A percentile compares a stretch with the other conserved stretches of the same genome.
phyloP scores from a whole-genome alignment of 345 rosid genomes.

The Eucalyptus cloeziana region DNA sequence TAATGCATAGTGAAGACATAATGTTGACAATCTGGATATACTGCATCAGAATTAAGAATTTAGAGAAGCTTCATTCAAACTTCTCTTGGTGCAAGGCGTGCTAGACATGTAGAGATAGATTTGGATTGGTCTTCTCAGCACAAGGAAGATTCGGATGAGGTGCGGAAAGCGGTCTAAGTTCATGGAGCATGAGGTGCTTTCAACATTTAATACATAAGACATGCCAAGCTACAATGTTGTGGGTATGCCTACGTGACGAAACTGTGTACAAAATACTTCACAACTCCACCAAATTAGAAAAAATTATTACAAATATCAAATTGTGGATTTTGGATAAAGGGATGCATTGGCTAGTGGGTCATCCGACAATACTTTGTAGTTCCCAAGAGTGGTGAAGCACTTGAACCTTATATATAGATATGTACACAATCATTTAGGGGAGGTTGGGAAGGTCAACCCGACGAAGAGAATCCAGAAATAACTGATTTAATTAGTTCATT shows the following conservation, averaged over 20 bases:
- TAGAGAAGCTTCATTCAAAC: background rate
- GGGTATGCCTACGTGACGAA: background rate
- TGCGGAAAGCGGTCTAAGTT: background rate
- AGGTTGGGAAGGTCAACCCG: accelerated
- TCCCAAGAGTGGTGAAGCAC: background rate
- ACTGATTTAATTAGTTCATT: accelerated
- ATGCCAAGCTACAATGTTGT: background rate
- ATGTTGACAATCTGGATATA: background rate
- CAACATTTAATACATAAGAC: background rate
- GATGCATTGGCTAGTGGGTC: background rate
- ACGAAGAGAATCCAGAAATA: accelerated
- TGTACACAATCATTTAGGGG: accelerated
- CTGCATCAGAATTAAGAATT: background rate
- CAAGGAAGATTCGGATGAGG: background rate
- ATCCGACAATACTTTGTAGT: background rate
- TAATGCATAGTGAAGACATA: background rate
- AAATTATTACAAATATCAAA: background rate
- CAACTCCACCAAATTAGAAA: background rate
- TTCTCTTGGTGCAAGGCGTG: background rate
- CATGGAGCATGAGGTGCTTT: background rate
- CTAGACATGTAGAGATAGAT: background rate
- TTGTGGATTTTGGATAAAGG: background rate
- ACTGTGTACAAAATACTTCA: background rate
- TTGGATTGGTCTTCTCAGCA: background rate
- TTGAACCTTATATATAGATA: background rate